phyloP scores from a whole-genome alignment of 2,329 filamentous ascomycete species.

The Colletotrichum orchidophilum region DNA sequence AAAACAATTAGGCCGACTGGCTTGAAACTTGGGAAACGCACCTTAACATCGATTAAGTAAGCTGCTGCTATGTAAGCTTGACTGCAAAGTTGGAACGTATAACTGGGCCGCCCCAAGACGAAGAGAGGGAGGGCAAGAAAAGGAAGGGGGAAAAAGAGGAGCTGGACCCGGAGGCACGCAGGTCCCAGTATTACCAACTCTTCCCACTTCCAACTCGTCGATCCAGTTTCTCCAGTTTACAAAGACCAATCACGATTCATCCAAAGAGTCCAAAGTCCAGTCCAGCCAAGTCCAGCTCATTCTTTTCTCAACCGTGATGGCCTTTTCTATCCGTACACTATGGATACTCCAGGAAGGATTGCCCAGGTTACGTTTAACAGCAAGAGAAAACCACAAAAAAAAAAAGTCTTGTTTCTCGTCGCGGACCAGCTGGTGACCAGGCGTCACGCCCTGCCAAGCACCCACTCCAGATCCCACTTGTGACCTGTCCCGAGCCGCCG shows the following conservation, averaged over 20 bases:
- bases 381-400: not conserved
- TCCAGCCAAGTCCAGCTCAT: not conserved
- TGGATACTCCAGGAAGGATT: not conserved
- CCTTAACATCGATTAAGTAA: not conserved
- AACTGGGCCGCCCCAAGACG: conserved; percentile 19
- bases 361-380: not conserved
- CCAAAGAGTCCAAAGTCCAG: not conserved
- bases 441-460: conserved; percentile 9
- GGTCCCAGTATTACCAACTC: not conserved
- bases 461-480: not conserved
- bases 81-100: conserved; percentile 1
- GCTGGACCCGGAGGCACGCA: not conserved
- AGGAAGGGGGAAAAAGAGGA: not conserved
- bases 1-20: not conserved
- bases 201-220: not conserved
- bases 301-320: not conserved
- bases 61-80: conserved; percentile 17
- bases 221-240: not conserved
- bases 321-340: not conserved
- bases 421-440: conserved; percentile 1
- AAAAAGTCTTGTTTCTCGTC: not conserved
- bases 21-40: not conserved
- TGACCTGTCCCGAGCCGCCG: not conserved
- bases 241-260: too few relatives aligned
- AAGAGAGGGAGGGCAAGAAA: too few relatives aligned